Base-by-base conservation (phyloP, 2,329 filamentous ascomycete genomes). In the Westerdykella sp. region DNA sequence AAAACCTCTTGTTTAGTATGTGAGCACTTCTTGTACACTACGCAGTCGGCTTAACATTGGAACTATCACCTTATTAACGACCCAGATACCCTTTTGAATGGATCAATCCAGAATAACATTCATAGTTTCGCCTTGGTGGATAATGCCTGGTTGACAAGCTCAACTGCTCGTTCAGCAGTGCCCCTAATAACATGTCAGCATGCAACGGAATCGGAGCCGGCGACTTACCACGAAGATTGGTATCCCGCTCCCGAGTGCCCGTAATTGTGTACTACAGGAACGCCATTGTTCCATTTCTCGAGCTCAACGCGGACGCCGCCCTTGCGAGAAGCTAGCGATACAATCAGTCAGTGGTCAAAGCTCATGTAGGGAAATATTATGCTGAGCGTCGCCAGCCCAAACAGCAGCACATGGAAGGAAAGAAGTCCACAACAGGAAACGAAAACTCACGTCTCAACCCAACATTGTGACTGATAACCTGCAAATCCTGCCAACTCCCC, bases 201-300 rank as follows among this genome's bases (percentile, higher is more conserved):
- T 5, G 14, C 12, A 42, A 23, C n/a, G 13, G 5, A 14, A 37
- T 16, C 15, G 21, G 22, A 32, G 13, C 13, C 18, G 41, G 4
- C 3, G 13, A 41, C 58, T 47, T 42, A 62, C 58, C 63, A 75
- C 28, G 66, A 69, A 5, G 68, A 67, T 60, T 75, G 73, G 62
- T 75, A 95, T 12, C 90, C 90, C 73, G 84, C 87, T 1, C 86
- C 85, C 1, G 81, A 79, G 64, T 89, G 85, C 0, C 86, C 86
- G 56, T 90, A 90, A 56, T 88, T 86, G 66, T 93, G 87, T 42
- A 93, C 16, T 78, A 77, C 28, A 76, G 81, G 40, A 1, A 62
- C 49, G 4, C 49, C 54, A 49, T 75, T 69, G 37, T 85, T 76
- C 50, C 71, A 71, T 59, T 86, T 84, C 60, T 76, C 68, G 1